Evolutionary conservation across 306 rosid genomes (phyloP).

Genomic region (Vigna hirtella): DNA sequence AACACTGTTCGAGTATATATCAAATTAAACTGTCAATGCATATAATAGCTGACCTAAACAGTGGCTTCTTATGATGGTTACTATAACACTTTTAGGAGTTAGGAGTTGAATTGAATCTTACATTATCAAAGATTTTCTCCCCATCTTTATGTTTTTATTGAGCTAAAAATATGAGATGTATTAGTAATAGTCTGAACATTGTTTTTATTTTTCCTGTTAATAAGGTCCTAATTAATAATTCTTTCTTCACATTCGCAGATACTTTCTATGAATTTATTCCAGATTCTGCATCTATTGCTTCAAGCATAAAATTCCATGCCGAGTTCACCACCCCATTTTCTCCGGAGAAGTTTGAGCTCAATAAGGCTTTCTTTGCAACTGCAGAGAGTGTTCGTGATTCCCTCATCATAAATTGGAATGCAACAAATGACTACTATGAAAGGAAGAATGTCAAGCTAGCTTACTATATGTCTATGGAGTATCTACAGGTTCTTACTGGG

Average conservation of each 20-base stretch:
- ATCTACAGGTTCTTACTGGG: constrained; percentile 76
- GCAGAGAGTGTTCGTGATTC: constrained; percentile 89
- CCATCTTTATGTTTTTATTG: background rate
- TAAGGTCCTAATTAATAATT: constrained; percentile 4
- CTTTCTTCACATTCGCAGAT: constrained; percentile 42
- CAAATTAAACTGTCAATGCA: constrained; percentile 31
- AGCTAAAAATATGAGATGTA: constrained; percentile 7
- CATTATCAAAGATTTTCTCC: background rate
- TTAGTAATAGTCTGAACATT: background rate
- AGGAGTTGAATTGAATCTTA: constrained; percentile 6
- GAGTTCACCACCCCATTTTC: constrained; percentile 88
- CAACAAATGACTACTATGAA: constrained; percentile 69
- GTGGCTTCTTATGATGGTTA: background rate
- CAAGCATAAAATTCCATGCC: constrained; percentile 90
- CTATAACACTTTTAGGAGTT: background rate
- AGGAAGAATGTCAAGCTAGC: constrained; percentile 83
- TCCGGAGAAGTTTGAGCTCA: constrained; percentile 70
- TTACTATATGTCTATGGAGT: constrained; percentile 96
- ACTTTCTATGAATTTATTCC: constrained; percentile 53
- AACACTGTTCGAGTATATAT: constrained; percentile 4
- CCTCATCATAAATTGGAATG: constrained; percentile 90
- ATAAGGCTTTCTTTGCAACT: constrained; percentile 83
- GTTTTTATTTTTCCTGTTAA: background rate
- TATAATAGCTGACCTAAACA: constrained; percentile 6
- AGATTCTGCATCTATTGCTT: constrained; percentile 73